Conservation (phyloP, 2,329 filamentous ascomycete genomes). For the Stenocarpella maydis region DNA sequence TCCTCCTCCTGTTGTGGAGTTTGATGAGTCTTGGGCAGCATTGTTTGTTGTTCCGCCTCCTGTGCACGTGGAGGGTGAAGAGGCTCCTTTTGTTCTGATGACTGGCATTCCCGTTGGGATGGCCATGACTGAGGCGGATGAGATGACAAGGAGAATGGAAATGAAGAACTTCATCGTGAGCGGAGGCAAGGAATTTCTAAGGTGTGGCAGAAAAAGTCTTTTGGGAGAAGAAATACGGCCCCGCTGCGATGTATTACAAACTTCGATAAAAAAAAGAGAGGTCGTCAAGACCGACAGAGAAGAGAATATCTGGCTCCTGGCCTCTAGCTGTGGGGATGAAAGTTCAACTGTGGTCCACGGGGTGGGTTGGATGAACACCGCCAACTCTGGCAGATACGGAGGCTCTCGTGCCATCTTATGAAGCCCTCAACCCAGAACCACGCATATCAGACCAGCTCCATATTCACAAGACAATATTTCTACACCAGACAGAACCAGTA, state of each 20-base stretch:
- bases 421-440: constrained; percentile 8
- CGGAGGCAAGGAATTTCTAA: not conserved
- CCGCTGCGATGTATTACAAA: constrained; percentile 14
- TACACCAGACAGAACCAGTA: constrained; percentile 19
- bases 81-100: not conserved
- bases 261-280: not conserved
- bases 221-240: not conserved
- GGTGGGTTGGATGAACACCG: constrained; percentile 14
- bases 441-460: constrained; percentile 19
- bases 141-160: constrained; percentile 16
- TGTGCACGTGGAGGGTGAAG: not conserved
- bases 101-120: constrained; percentile 15
- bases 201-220: too few relatives aligned
- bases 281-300: constrained; percentile 9
- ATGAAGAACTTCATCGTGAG: constrained; percentile 24
- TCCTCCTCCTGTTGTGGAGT: constrained; percentile 3
- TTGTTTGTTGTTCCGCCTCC: constrained; percentile 4
- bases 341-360: not conserved
- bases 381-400: not conserved
- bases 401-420: constrained; percentile 24
- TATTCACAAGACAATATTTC: constrained; percentile 4
- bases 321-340: not conserved
- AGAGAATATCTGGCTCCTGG: constrained; percentile 18
- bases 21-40: not conserved
- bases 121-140: constrained; percentile 20